phyloP scores from a whole-genome alignment of 73 alveolate species.

The Stentor roeselii region DNA sequence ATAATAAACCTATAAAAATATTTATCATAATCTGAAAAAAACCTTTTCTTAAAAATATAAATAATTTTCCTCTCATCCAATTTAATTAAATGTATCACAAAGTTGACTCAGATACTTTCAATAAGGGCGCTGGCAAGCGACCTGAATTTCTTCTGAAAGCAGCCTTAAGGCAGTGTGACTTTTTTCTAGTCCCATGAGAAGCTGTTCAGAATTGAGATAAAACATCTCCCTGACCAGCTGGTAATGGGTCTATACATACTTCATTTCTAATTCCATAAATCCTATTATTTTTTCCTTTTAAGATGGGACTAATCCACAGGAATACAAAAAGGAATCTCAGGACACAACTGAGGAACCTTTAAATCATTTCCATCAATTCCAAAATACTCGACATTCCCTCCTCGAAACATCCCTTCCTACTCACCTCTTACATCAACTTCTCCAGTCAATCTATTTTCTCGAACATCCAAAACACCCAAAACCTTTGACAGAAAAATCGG shows the following conservation, averaged over 20 bases:
- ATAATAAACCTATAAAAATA: too few relatives aligned
- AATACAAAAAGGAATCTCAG: conserved; percentile 8
- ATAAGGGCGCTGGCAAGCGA: conserved; percentile 29
- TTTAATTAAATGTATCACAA: conserved; percentile 19
- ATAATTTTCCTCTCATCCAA: too few relatives aligned
- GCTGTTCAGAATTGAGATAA: neutral
- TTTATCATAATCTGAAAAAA: too few relatives aligned
- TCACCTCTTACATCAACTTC: neutral
- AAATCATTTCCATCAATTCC: conserved; percentile 15
- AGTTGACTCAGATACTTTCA: conserved; percentile 27
- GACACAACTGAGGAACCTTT: neutral
- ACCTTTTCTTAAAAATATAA: too few relatives aligned
- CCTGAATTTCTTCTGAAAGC: conserved; percentile 22
- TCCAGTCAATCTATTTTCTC: neutral
- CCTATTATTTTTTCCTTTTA: too few relatives aligned
- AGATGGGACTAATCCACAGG: neutral
- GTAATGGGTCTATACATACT: neutral
- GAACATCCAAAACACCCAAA: neutral
- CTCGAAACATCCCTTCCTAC: neutral
- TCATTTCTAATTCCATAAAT: neutral
- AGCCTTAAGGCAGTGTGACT: conserved; percentile 25
- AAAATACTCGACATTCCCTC: neutral
- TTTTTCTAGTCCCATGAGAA: neutral
- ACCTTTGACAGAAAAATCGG: conserved; percentile 1
- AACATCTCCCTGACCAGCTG: conserved; percentile 22